Evolutionary conservation across 495 filamentous ascomycete species (phyloP).

Genomic region (Podospora anserina): DNA sequence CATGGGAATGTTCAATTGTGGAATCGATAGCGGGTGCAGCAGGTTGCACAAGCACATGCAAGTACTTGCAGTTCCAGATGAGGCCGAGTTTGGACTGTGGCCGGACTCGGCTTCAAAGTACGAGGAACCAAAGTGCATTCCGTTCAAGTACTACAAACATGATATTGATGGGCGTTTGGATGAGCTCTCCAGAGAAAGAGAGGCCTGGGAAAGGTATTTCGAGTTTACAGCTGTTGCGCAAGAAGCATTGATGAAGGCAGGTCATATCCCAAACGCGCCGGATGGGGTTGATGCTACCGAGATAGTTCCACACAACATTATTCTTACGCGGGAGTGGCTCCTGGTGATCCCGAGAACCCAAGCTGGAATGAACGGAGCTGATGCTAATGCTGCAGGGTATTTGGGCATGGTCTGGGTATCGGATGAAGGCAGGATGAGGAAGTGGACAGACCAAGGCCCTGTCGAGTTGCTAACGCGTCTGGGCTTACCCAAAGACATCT

Average conservation of each 20-base stretch:
- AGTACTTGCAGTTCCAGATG: conserved; percentile 29
- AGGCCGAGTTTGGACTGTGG: conserved; percentile 15
- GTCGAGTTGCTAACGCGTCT: conserved; percentile 13
- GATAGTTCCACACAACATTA: conserved; percentile 40
- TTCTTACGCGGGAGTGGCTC: conserved; percentile 40
- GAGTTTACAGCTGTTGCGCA: background rate
- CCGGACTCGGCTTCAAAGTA: conserved; percentile 10
- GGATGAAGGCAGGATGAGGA: conserved; percentile 30
- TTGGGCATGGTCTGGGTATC: conserved; percentile 39
- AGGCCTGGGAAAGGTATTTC: background rate
- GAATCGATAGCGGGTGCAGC: conserved; percentile 38
- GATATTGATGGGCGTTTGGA: conserved; percentile 14
- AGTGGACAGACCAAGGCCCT: conserved; percentile 28
- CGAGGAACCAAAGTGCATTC: background rate
- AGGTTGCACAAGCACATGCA: conserved; percentile 47
- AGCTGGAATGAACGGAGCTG: conserved; percentile 26
- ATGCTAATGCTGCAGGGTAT: conserved; percentile 41
- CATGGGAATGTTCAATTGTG: conserved; percentile 40
- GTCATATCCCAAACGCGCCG: background rate
- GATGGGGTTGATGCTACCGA: conserved; percentile 10
- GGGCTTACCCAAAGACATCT: conserved; percentile 13
- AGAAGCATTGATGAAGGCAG: background rate
- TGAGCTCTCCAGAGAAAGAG: conserved; percentile 27
- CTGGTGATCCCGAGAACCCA: conserved; percentile 38
- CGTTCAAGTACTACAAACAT: conserved; percentile 21